phyloP scores from a whole-genome alignment of 2,329 filamentous ascomycete genomes.

The Pyricularia grisea region DNA sequence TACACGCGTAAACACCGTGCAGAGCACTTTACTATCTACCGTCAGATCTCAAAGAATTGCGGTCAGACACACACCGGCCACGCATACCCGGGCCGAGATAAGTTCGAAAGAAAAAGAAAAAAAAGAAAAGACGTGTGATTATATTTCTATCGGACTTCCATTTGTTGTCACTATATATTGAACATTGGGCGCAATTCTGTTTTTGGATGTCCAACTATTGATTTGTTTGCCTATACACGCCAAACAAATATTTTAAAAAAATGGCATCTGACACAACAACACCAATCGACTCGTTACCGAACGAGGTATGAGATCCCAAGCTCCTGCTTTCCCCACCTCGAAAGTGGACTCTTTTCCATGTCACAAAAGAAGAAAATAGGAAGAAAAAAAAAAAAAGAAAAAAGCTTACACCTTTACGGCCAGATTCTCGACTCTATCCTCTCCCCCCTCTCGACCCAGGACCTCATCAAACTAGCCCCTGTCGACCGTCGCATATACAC shows the following conservation, averaged over 20 bases:
- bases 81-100: not conserved
- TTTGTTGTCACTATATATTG: not conserved
- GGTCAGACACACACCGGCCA: not conserved
- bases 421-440: constrained; percentile 23
- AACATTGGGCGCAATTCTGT: not conserved
- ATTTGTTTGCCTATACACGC: not conserved
- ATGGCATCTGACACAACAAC: constrained; percentile 7
- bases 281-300: constrained; percentile 9
- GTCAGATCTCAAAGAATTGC: not conserved
- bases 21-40: not conserved
- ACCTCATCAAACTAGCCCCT: constrained; percentile 16
- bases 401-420: not conserved
- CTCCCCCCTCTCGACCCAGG: constrained; percentile 15
- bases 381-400: not conserved
- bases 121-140: not conserved
- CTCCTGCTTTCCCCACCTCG: not conserved
- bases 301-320: constrained; percentile 5
- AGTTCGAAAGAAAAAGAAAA: not conserved
- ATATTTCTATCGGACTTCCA: not conserved
- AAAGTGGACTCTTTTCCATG: not conserved
- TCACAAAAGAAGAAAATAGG: too few species aligned
- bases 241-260: not conserved
- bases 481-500: constrained; percentile 21
- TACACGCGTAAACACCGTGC: not conserved
- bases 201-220: not conserved